phyloP scores from a whole-genome alignment of 148 eudicot species.

The Camellia japonica region DNA sequence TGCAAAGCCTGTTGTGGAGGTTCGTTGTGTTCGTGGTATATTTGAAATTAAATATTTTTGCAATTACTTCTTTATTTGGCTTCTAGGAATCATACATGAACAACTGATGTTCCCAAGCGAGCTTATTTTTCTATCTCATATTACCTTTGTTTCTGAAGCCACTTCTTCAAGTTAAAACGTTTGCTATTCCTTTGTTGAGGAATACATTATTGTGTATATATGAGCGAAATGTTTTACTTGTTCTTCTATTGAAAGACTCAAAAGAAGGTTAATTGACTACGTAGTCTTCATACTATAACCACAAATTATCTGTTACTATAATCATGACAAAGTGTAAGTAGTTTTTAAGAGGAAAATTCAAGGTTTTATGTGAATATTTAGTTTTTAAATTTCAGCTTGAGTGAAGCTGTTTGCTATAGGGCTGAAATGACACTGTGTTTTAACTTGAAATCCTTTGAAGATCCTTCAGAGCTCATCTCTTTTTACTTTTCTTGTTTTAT shows the following conservation, averaged over 20 bases:
- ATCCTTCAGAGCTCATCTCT: not conserved
- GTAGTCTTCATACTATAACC: too few species aligned
- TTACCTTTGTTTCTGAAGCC: not conserved
- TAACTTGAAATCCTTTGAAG: too few species aligned
- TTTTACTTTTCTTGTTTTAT: too few species aligned
- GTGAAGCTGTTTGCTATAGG: not conserved
- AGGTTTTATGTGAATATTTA: not conserved
- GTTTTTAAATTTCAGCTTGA: not conserved
- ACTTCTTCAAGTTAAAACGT: not conserved
- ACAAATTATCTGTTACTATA: too few species aligned
- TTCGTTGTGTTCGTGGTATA: conserved; percentile 20
- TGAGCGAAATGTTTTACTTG: not conserved
- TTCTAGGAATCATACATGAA: not conserved
- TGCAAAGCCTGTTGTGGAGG: conserved; percentile 99
- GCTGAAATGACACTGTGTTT: not conserved
- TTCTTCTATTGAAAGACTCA: not conserved
- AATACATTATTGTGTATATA: not conserved
- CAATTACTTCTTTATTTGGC: not conserved
- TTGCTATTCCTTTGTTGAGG: not conserved
- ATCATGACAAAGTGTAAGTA: not conserved
- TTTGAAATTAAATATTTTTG: not conserved
- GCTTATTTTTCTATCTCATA: not conserved
- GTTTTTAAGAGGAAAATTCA: too few species aligned
- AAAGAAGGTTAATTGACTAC: too few species aligned
- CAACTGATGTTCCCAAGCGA: not conserved